These are phyloP conservation scores for Leptographium radiaticola DNA, from an alignment of 2,329 filamentous ascomycete species.

Conservation along the genomic window DNA sequence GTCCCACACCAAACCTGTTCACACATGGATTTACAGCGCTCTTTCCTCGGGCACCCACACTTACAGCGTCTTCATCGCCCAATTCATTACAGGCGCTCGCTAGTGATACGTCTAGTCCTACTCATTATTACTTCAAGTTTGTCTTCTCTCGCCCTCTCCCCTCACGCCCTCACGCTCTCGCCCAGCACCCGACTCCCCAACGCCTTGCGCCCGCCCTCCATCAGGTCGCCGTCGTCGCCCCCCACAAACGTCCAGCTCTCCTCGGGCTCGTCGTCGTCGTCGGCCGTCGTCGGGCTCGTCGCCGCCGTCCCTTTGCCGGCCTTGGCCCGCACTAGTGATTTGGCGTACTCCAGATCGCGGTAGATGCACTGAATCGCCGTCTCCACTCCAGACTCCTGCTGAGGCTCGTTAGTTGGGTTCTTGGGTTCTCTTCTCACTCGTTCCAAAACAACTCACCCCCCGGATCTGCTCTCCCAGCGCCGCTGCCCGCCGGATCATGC, in stretches of 20 bases:
- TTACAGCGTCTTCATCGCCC: too few relatives aligned
- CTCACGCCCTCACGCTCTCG: background rate
- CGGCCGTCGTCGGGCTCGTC: slow-evolving; percentile 25
- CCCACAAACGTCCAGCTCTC: slow-evolving; percentile 91
- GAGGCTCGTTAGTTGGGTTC: background rate
- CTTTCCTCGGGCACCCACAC: too few relatives aligned
- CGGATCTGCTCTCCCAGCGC: slow-evolving; percentile 78
- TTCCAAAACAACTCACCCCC: slow-evolving; percentile 36
- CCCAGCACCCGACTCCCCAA: background rate
- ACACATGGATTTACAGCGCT: too few relatives aligned
- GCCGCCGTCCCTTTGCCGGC: slow-evolving; percentile 34
- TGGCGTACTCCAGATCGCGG: slow-evolving; percentile 87
- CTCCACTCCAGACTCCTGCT: slow-evolving; percentile 77
- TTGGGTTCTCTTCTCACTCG: background rate
- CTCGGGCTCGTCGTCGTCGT: slow-evolving; percentile 51
- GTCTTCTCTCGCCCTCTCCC: background rate
- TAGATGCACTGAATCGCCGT: slow-evolving; percentile 87
- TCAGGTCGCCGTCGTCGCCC: slow-evolving; percentile 11
- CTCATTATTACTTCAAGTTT: too few relatives aligned
- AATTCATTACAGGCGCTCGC: too few relatives aligned
- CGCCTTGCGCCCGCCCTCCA: background rate
- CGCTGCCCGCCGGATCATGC: slow-evolving; percentile 80
- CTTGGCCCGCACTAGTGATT: slow-evolving; percentile 61
- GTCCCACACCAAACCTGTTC: too few relatives aligned
- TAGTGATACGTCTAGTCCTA: too few relatives aligned